Evolutionary conservation across 176 grass and related monocot species (phyloP), one percentile per base, ranked within the genome.

Genomic region (Cenchrus purpureus): DNA sequence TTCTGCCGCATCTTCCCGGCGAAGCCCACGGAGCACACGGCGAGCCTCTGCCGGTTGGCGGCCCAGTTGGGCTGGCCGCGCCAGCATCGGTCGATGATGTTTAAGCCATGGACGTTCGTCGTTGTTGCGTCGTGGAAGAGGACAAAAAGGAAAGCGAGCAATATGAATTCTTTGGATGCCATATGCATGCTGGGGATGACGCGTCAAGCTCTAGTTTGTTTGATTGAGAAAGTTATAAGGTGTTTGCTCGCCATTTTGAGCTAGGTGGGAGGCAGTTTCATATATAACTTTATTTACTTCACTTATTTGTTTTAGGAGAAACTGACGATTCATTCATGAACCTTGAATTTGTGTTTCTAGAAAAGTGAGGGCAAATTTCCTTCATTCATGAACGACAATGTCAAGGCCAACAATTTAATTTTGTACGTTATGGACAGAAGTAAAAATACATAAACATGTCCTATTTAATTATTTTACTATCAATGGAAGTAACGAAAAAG

Each of bases 31-130:
- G 96, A 95, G 73, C 93, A 98, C 12, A 70, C 52, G 51, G 93
- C 89, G 1, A 98, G 87, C 4, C 89, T 70, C 52, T 95, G 86
- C 37, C 93, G 86, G 83, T 94, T 73, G 5, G 86, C 69, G 1
- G 74, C 86, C 96, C 96, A 98, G 28, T 86, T 90, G 17, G 15
- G 31, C 7, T 90, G 62, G 13, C 89, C 43, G 4, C 93, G 91
- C 93, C 96, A 95, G 78, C 93, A 98, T 53, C 81, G 65, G 68
- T 98, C 93, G 19, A 98, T 89, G 58, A 91, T 6, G 70, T 98
- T 98, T 13, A 45, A 45, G 29, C 65, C 50, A 8, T 45, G 63
- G 54, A 71, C 17, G 73, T 43, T 56, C 7, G 60, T 45, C 40
- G 68, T 1, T 12, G 46, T 15, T 11, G 59, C 25, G 12, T 4